Evolutionary conservation across 2,329 filamentous ascomycete species (phyloP).

Genomic region (Colletotrichum sp.): DNA sequence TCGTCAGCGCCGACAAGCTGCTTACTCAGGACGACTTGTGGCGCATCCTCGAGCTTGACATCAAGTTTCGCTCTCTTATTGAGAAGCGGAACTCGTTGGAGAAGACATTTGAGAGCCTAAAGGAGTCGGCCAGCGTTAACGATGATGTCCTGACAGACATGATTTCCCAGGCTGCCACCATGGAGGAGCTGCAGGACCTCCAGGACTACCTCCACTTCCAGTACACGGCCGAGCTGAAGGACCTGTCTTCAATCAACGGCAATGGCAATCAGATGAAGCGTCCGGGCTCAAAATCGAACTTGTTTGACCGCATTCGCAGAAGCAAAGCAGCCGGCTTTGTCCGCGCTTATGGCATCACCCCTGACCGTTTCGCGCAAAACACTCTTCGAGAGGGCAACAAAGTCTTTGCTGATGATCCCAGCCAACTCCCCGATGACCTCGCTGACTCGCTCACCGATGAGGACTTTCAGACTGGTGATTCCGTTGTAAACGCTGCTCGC

Average conservation of each 20-base stretch:
- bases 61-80: constrained; percentile 91
- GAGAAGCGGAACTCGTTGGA: constrained; percentile 90
- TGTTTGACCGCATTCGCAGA: constrained; percentile 85
- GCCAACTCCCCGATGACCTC: constrained; percentile 81
- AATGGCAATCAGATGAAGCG: constrained; percentile 74
- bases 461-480: constrained; percentile 76
- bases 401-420: constrained; percentile 83
- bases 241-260: constrained; percentile 69
- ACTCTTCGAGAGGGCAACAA: constrained; percentile 79
- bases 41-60: constrained; percentile 92
- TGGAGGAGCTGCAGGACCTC: constrained; percentile 95
- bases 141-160: constrained; percentile 84
- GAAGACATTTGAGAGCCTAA: constrained; percentile 77
- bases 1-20: constrained; percentile 82
- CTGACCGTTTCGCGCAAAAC: constrained; percentile 88
- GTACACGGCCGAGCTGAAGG: constrained; percentile 83
- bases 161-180: constrained; percentile 78
- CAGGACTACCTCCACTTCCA: constrained; percentile 97
- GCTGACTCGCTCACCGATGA: constrained; percentile 78
- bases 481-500: constrained; percentile 80
- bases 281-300: constrained; percentile 79
- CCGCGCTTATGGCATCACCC: constrained; percentile 85
- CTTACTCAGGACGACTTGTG: constrained; percentile 92
- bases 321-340: constrained; percentile 83
- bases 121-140: constrained; percentile 61